Evolutionary conservation across 345 rosid genomes (phyloP).

Genomic region (Pugionium dolabratum): DNA sequence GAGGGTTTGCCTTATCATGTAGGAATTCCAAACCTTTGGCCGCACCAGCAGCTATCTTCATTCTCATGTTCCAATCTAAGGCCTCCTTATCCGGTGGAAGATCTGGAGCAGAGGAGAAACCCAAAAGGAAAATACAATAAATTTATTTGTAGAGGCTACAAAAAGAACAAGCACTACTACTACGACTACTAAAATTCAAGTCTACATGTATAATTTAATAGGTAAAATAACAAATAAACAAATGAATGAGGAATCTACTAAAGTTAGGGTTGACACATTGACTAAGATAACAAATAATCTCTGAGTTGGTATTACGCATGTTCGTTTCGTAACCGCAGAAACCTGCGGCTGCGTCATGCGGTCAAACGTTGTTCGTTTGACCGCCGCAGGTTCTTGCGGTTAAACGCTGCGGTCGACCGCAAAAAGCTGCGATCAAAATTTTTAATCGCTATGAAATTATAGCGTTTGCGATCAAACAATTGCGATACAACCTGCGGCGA

Average conservation of each 20-base stretch:
- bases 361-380: too few relatives aligned
- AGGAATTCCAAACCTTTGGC: constrained; percentile 94
- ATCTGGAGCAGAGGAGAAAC: constrained; percentile 44
- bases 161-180: constrained; percentile 14
- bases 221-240: constrained; percentile 4
- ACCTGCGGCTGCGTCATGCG: too few relatives aligned
- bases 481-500: too few relatives aligned
- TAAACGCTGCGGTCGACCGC: too few relatives aligned
- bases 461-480: too few relatives aligned
- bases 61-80: constrained; percentile 91
- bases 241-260: constrained; percentile 25
- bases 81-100: constrained; percentile 92
- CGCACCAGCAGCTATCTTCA: constrained; percentile 99
- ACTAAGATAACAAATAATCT: constrained; percentile 25
- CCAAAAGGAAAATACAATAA: too few relatives aligned
- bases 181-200: constrained; percentile 19
- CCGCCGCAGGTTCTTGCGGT: too few relatives aligned
- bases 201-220: constrained; percentile 4
- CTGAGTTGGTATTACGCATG: background rate
- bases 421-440: too few relatives aligned
- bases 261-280: constrained; percentile 35
- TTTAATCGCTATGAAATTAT: too few relatives aligned
- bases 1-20: constrained; percentile 93
- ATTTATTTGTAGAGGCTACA: constrained; percentile 9
- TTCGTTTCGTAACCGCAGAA: too few relatives aligned